Evolutionary conservation across 345 rosid species (phyloP).

Genomic region (Passiflora organensis): DNA sequence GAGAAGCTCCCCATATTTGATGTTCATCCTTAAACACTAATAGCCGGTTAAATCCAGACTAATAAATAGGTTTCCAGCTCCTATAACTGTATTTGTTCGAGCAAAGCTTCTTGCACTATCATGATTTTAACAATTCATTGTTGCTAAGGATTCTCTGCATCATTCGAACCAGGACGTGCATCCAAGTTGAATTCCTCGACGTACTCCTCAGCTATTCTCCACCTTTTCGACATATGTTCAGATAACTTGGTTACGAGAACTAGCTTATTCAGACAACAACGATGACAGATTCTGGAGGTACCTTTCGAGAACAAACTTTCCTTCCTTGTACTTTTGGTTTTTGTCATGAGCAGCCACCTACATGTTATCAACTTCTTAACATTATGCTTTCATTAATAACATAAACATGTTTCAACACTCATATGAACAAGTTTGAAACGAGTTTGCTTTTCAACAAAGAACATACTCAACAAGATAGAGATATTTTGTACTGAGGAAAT

Average conservation of each 20-base stretch:
- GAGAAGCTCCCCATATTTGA: background rate
- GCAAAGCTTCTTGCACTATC: constrained; percentile 1
- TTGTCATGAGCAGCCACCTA: constrained; percentile 37
- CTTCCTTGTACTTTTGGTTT: constrained; percentile 43
- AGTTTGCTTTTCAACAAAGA: no score
- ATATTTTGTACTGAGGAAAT: no score
- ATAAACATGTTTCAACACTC: no score
- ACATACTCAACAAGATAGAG: no score
- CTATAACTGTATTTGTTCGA: background rate
- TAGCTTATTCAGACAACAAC: no score
- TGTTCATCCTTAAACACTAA: background rate
- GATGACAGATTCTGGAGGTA: background rate
- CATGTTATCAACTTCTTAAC: background rate
- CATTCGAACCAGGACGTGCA: constrained; percentile 19
- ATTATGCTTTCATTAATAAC: background rate
- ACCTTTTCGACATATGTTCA: constrained; percentile 18
- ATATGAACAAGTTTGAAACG: no score
- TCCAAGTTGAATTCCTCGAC: constrained; percentile 26
- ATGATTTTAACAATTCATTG: background rate
- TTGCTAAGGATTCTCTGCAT: constrained; percentile 19
- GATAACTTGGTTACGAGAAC: background rate
- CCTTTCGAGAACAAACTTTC: constrained; percentile 47
- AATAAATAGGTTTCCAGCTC: background rate
- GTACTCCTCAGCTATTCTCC: constrained; percentile 36
- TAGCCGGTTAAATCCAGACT: background rate